Base-by-base conservation (phyloP, 108 stramenopile genomes). In the Schizochytrium sp. region DNA sequence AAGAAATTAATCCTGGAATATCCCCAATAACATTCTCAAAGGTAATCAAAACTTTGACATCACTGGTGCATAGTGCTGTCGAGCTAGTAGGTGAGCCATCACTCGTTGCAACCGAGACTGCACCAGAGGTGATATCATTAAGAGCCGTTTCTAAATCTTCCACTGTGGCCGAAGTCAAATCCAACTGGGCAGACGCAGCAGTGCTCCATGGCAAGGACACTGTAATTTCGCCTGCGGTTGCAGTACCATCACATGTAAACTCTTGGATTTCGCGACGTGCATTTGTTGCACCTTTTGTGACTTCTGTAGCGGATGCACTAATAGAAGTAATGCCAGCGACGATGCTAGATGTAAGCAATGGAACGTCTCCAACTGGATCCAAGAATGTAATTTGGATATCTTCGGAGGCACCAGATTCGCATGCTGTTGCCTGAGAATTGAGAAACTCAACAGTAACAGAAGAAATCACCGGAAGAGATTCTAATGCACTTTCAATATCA, bases 391-490 rank as follows among this genome's bases (percentile, higher is more conserved):
- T 38, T 8, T 28, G 2, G 15, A 69, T 69, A 15, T 69, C 44
- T 15, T 69, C 64, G 42, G 64, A 69, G 10, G 64, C 2, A 13
- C 64, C 64, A 69, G 64, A 12, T 8, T 38, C 64, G 64, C 64
- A 69, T 15, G 64, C 64, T 44, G 64, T 69, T 38, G 64, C 2
- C 64, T 69, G 64, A 38, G 28, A 1, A 13, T 44, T 44, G 12
- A 8, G 42, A 69, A 69, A 44, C 64, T 38, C 44, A 0, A 97
- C 96, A 61, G 89, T 87, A 4, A 97, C 96, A 8, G 72, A 72
- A 47, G 95, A 96, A 3, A 97, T 88, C 88, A 95, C 95, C 46
- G 95, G 94, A 72, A 96, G 89, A 49, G 89, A 89, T 90, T 96
- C 95, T 13, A 97, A 76, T 4, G 90, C 90, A 8, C 89, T 87